These are phyloP conservation scores for Saccharum spontaneum DNA, from an alignment of 176 grass and related monocot species.

Conservation along the genomic window DNA sequence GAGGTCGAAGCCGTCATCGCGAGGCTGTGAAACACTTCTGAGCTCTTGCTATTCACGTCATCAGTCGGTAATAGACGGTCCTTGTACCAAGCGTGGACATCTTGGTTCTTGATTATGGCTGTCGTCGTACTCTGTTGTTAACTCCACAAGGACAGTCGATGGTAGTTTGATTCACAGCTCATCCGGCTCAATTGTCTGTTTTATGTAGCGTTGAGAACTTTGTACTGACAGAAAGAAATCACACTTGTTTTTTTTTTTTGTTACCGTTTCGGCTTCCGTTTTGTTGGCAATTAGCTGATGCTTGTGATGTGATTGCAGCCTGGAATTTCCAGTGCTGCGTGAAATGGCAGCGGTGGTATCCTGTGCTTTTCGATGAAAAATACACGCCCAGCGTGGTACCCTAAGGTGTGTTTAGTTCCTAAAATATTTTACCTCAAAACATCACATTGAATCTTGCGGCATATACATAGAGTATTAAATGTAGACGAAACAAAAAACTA, in stretches of 20 bases:
- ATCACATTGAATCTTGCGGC: too few species aligned
- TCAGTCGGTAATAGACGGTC: neutral
- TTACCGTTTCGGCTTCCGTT: neutral
- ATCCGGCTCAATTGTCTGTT: neutral
- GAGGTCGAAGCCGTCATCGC: slow-evolving; percentile 76
- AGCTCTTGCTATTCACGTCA: neutral
- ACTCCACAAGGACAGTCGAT: neutral
- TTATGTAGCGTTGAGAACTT: slow-evolving; percentile 8
- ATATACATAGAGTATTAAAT: too few species aligned
- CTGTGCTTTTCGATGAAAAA: neutral
- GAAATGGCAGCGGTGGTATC: neutral
- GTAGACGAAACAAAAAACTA: too few species aligned
- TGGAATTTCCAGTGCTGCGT: neutral
- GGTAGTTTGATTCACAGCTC: slow-evolving; percentile 17
- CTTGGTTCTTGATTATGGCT: neutral
- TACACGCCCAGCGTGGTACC: too few species aligned
- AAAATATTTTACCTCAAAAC: too few species aligned
- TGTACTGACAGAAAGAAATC: neutral
- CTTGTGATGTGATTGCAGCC: neutral
- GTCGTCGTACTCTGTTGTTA: neutral
- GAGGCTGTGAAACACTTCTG: slow-evolving; percentile 38
- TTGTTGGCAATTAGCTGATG: neutral
- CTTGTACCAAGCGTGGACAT: slow-evolving; percentile 1
- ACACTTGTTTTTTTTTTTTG: neutral
- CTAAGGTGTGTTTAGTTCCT: too few species aligned